Evolutionary conservation across 371 early-diverging fungal species (phyloP), one percentile per base, ranked within the genome.

Genomic region (Mucor lusitanicus): DNA sequence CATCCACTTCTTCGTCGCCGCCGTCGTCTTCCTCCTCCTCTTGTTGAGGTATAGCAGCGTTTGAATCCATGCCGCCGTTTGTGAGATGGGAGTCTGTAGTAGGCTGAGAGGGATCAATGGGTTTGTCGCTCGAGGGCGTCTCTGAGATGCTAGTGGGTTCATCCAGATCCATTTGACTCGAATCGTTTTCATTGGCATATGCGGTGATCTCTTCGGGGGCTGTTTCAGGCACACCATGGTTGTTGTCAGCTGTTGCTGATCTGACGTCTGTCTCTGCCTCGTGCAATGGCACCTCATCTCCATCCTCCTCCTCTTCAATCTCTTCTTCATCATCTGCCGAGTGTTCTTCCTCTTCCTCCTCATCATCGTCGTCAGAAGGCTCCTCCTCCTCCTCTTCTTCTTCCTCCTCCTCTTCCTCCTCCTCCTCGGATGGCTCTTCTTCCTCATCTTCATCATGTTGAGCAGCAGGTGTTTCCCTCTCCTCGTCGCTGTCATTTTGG

Each of bases 361-460:
- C 54, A 0, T 69, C 68, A 11, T 58, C 58, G 9, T 48, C 55
- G 6, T 63, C 55, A 3, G 48, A 59, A 28, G 55, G 28, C 5
- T 62, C 40, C 39, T 65, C 61, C n/a, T 65, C 39, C 0, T 62
- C 63, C 0, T 61, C 59, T 19, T 63, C 63, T 21, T 59, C 48
- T 25, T 53, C 60, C 0, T 59, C 48, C n/a, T 53, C 60, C 0
- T 71, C 65, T 0, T 59, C 63, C 0, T 71, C 68, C 13, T 65
- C 71, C 3, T 65, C 63, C 0, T 71, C 69, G 0, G 61, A 60
- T 9, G 54, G 56, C 0, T 63, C 65, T 23, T 70, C 63, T 28
- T 48, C 46, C 15, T 67, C 62, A 0, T 62, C 61, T 1, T 67
- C 67, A 0, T 61, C 61, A 3, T 44, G 42, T 3, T 40, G 37